A percentile compares a stretch with the other conserved stretches of the same genome.
Conservation (phyloP, 768 basidiomycete species). For the Leccinum subtestaceum region DNA sequence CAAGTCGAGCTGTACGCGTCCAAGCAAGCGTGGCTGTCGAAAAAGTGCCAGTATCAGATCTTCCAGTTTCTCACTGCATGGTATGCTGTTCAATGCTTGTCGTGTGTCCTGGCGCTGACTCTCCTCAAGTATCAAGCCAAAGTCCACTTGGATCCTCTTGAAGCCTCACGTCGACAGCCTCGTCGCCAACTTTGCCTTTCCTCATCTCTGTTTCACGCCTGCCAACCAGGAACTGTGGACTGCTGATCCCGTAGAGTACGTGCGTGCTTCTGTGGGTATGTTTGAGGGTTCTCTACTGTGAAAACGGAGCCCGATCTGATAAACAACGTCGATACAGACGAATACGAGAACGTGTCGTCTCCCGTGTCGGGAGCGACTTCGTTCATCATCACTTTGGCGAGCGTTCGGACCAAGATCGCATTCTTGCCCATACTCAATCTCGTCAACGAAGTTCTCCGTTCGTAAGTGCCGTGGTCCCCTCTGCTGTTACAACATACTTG, state of each 20-base stretch:
- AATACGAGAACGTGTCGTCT: conserved; percentile 75
- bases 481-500: not conserved
- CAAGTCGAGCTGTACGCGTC: conserved; percentile 67
- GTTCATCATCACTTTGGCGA: conserved; percentile 73
- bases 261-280: conserved; percentile 72
- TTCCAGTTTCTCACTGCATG: conserved; percentile 88
- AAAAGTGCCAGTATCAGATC: conserved; percentile 80
- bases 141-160: conserved; percentile 84
- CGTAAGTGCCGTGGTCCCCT: conserved; percentile 40
- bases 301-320: not conserved
- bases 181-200: conserved; percentile 81
- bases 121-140: conserved; percentile 75
- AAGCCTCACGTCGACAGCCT: conserved; percentile 82
- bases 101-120: conserved; percentile 12
- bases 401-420: conserved; percentile 76
- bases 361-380: conserved; percentile 77
- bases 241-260: conserved; percentile 79
- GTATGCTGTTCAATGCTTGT: conserved; percentile 39
- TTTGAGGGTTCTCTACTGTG: not conserved
- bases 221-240: conserved; percentile 70
- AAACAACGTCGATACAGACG: conserved; percentile 48
- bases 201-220: conserved; percentile 77
- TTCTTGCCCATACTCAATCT: conserved; percentile 79
- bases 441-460: conserved; percentile 69
- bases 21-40: conserved; percentile 73